These are phyloP conservation scores for Candida vaughaniae DNA, from an alignment of 805 yeast genomes.

Conservation along the genomic window DNA sequence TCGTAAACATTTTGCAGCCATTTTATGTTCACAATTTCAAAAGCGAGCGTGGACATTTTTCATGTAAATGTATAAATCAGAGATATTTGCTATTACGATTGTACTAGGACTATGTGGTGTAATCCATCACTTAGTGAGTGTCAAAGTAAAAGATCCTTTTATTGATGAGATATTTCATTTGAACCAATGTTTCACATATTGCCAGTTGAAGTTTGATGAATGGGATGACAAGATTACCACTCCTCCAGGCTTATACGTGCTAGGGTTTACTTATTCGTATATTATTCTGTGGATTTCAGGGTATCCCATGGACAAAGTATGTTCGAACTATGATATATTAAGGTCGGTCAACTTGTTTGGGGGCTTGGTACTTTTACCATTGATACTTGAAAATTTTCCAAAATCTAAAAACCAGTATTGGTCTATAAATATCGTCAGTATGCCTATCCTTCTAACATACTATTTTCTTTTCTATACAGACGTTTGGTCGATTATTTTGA, in stretches of 20 bases:
- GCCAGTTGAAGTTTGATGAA: conserved; percentile 53
- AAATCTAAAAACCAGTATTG: conserved; percentile 19
- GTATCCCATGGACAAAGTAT: conserved; percentile 9
- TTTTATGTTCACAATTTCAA: neutral
- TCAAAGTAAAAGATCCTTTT: conserved; percentile 28
- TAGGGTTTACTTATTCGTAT: conserved; percentile 41
- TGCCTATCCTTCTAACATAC: conserved; percentile 74
- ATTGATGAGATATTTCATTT: conserved; percentile 87
- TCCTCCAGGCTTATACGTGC: conserved; percentile 84
- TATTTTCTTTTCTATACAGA: conserved; percentile 87
- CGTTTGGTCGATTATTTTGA: conserved; percentile 80
- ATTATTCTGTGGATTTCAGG: conserved; percentile 20
- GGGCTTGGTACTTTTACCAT: conserved; percentile 55
- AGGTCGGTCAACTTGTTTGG: conserved; percentile 63
- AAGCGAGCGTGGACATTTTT: too few relatives aligned
- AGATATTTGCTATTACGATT: conserved; percentile 1
- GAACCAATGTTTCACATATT: conserved; percentile 70
- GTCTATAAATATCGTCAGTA: conserved; percentile 35
- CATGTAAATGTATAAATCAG: too few relatives aligned
- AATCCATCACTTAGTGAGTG: conserved; percentile 18
- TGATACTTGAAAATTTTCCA: conserved; percentile 27
- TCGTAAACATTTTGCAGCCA: conserved; percentile 8
- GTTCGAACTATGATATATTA: conserved; percentile 20
- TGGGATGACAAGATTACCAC: conserved; percentile 95
- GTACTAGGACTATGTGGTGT: conserved; percentile 15